phyloP scores from a whole-genome alignment of 179 eudicot species.

The Nepenthes alata region DNA sequence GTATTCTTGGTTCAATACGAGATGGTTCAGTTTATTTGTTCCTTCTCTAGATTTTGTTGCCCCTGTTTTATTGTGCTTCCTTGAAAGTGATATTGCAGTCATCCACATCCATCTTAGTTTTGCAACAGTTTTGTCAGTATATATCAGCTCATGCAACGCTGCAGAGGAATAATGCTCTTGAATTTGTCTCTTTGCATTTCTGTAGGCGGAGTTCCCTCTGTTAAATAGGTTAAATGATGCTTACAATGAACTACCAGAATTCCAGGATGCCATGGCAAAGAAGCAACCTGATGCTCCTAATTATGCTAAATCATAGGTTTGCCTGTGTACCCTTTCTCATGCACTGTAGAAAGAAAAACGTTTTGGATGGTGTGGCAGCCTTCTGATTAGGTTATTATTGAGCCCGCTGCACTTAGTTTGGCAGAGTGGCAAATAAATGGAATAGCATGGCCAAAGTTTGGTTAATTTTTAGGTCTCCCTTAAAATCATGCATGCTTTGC shows the following conservation, averaged over 20 bases:
- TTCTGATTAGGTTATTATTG: too few species aligned
- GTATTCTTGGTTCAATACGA: too few species aligned
- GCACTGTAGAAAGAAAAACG: neutral
- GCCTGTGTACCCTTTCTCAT: neutral
- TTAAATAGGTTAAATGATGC: constrained; percentile 42
- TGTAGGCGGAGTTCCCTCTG: constrained; percentile 52
- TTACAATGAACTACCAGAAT: constrained; percentile 42
- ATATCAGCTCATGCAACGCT: neutral
- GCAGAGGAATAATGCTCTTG: neutral
- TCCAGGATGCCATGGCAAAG: constrained; percentile 51
- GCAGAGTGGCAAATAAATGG: too few species aligned
- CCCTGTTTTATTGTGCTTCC: neutral
- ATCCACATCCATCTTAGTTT: neutral
- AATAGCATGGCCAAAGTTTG: too few species aligned
- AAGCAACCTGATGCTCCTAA: constrained; percentile 61
- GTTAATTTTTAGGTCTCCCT: too few species aligned
- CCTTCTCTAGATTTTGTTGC: too few species aligned
- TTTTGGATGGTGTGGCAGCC: too few species aligned
- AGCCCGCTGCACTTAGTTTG: too few species aligned
- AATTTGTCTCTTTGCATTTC: constrained; percentile 4
- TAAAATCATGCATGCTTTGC: too few species aligned
- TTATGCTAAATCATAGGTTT: neutral
- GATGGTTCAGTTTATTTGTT: too few species aligned
- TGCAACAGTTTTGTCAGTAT: neutral
- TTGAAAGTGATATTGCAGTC: neutral